Percentiles rank a stretch among this genome's conserved stretches.
Conservation (phyloP, 306 rosid genomes). For the Cucurbita moschata region DNA sequence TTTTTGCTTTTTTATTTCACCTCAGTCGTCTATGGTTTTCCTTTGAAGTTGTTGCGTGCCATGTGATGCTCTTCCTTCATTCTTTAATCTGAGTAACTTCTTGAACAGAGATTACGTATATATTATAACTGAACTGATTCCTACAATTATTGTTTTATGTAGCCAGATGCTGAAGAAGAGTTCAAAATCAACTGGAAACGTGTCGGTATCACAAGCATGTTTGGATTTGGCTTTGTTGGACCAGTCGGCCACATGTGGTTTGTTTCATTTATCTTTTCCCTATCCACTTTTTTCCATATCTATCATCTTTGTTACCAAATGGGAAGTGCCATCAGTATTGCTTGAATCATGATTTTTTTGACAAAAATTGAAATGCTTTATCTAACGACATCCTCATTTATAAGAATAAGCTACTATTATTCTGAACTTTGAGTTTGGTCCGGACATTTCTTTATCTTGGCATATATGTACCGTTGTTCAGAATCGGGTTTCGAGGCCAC, state of each 20-base stretch:
- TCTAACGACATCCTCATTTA: not conserved
- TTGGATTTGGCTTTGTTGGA: conserved; percentile 74
- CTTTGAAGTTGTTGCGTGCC: not conserved
- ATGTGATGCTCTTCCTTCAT: not conserved
- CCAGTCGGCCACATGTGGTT: conserved; percentile 89
- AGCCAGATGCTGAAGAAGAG: conserved; percentile 10
- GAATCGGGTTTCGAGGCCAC: not conserved
- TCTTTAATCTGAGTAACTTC: not conserved
- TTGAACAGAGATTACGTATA: not conserved
- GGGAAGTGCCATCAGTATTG: not conserved
- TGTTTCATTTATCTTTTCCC: conserved; percentile 5
- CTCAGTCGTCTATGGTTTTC: not conserved
- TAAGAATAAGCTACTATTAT: not conserved
- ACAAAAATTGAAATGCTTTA: not conserved
- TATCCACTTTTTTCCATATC: not conserved
- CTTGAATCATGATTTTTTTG: not conserved
- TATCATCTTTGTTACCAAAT: not conserved
- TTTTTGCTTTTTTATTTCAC: not conserved
- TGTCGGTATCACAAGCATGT: conserved; percentile 56
- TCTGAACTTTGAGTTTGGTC: not conserved
- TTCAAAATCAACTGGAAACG: conserved; percentile 56
- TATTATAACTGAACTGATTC: conserved; percentile 2
- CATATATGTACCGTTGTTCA: not conserved
- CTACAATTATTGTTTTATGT: conserved; percentile 2
- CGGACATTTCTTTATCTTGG: not conserved